Percentiles rank a stretch among this genome's conserved stretches.
These are phyloP conservation scores for Pseudogymnoascus sp. DNA, from an alignment of 2,329 filamentous ascomycete genomes.

Conservation along the genomic window DNA sequence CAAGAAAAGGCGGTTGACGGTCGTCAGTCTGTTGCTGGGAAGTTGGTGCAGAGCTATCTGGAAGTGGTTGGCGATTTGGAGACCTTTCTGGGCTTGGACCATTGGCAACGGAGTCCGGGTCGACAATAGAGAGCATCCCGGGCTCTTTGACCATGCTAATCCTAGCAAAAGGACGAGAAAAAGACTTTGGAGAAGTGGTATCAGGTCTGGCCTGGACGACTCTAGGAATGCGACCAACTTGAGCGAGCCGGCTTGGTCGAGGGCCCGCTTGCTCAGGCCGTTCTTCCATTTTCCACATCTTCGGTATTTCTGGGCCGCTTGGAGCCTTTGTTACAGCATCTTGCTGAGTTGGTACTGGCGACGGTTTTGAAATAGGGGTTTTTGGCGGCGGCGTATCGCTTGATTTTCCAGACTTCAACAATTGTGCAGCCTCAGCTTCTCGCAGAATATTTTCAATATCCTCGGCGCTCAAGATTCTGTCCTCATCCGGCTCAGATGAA, in stretches of 20 bases:
- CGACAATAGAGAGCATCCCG: slow-evolving; percentile 24
- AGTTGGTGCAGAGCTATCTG: not conserved
- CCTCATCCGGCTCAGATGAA: slow-evolving; percentile 36
- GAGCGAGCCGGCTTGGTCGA: slow-evolving; percentile 54
- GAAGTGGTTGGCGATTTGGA: slow-evolving; percentile 18
- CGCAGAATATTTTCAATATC: slow-evolving; percentile 42
- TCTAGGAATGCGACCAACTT: slow-evolving; percentile 78
- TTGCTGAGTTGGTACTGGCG: not conserved
- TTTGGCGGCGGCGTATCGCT: not conserved
- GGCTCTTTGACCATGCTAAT: slow-evolving; percentile 35
- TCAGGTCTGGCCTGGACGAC: slow-evolving; percentile 64
- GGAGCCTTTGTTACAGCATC: not conserved
- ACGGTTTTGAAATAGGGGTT: not conserved
- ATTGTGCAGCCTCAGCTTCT: slow-evolving; percentile 33
- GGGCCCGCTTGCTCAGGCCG: not conserved
- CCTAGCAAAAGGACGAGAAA: slow-evolving; percentile 72
- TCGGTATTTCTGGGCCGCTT: not conserved
- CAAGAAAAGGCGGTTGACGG: slow-evolving; percentile 45
- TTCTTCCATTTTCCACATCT: slow-evolving; percentile 8
- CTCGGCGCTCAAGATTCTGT: slow-evolving; percentile 15
- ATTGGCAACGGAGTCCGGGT: slow-evolving; percentile 39
- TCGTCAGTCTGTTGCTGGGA: not conserved
- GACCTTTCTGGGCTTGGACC: slow-evolving; percentile 34
- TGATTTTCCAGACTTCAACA: slow-evolving; percentile 18
- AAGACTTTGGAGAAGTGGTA: slow-evolving; percentile 65